A percentile compares a stretch with the other conserved stretches of the same genome.
phyloP scores from a whole-genome alignment of 345 rosid genomes.

The Arabidopsis thaliana region DNA sequence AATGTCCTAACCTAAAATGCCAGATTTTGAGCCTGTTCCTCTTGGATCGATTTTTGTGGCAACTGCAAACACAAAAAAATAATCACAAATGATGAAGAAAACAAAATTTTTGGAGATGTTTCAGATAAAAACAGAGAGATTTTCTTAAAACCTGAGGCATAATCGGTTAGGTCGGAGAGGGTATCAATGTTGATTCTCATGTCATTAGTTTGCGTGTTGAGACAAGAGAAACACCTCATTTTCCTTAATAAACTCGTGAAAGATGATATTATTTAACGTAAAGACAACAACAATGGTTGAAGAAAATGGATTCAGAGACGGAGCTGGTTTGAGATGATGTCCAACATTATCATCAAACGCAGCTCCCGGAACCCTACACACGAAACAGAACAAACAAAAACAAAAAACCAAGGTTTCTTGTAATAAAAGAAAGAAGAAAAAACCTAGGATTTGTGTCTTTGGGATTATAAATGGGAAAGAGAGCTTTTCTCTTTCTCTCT shows the following conservation, averaged over 20 bases:
- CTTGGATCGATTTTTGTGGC: slow-evolving; percentile 39
- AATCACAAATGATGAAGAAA: not conserved
- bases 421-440: not conserved
- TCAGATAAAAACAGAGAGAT: slow-evolving; percentile 8
- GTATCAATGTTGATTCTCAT: slow-evolving; percentile 65
- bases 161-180: slow-evolving; percentile 46
- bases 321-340: slow-evolving; percentile 43
- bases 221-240: slow-evolving; percentile 89
- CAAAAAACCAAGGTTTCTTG: slow-evolving; percentile 5
- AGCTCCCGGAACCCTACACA: slow-evolving; percentile 31
- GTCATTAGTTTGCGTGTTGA: slow-evolving; percentile 53
- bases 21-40: slow-evolving; percentile 33
- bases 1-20: slow-evolving; percentile 41
- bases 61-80: slow-evolving; percentile 35
- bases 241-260: not conserved
- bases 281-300: slow-evolving; percentile 8
- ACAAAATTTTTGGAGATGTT: not conserved
- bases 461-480: slow-evolving; percentile 14
- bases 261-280: not conserved
- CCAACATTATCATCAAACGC: slow-evolving; percentile 34
- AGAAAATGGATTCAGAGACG: slow-evolving; percentile 30
- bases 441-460: slow-evolving; percentile 24
- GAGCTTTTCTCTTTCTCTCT: slow-evolving; percentile 3
- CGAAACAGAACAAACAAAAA: slow-evolving; percentile 4
- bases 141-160: slow-evolving; percentile 55